Conservation (phyloP, 2,329 filamentous ascomycete species). For the Colletotrichum theobromicola region DNA sequence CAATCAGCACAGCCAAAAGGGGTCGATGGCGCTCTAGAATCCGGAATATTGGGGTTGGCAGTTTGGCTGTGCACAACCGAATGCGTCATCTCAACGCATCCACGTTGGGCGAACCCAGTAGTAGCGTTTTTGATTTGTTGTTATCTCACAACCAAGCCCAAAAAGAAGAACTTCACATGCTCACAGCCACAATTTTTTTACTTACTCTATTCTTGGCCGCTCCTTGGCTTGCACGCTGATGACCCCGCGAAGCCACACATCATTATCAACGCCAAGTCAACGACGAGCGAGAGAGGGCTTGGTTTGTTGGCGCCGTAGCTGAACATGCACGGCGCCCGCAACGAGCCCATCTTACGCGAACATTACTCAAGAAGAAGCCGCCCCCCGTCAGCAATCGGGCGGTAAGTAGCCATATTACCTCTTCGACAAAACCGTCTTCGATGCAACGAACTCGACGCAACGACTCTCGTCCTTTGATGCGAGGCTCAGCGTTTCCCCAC, state of each 20-base stretch:
- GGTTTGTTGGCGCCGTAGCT: neutral
- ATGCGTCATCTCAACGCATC: neutral
- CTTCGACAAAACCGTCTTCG: neutral
- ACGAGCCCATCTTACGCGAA: neutral
- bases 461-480: neutral
- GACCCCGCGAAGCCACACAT: slow-evolving; percentile 15
- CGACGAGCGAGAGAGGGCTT: neutral
- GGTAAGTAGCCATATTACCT: neutral
- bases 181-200: slow-evolving; percentile 4
- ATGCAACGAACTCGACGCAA: neutral
- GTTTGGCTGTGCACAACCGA: neutral
- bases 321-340: neutral
- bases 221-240: neutral
- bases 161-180: neutral
- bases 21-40: neutral
- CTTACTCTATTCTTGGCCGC: neutral
- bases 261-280: slow-evolving; percentile 12
- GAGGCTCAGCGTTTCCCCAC: neutral
- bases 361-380: neutral
- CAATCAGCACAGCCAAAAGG: neutral
- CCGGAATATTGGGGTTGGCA: neutral
- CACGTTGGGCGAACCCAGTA: neutral
- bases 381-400: neutral
- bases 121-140: neutral
- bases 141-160: neutral